A percentile compares a stretch with the other conserved stretches of the same genome.
phyloP scores from a whole-genome alignment of 2,329 filamentous ascomycete species.

The Camillea tinctor region DNA sequence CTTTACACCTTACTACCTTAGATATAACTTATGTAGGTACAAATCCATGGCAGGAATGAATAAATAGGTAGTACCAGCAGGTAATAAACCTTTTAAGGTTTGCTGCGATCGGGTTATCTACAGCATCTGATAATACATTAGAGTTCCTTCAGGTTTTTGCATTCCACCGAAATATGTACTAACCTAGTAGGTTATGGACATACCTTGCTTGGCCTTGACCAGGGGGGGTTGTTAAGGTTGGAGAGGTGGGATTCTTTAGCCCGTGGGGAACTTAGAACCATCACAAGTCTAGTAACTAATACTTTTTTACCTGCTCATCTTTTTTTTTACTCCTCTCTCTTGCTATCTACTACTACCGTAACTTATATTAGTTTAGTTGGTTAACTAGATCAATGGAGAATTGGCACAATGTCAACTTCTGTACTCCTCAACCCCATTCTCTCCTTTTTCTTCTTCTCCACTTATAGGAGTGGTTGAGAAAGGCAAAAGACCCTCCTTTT shows the following conservation, averaged over 20 bases:
- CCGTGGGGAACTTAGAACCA: background rate
- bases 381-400: no score
- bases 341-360: constrained; percentile 6
- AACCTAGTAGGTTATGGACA: background rate
- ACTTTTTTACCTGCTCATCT: background rate
- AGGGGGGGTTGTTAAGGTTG: background rate
- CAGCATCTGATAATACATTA: background rate
- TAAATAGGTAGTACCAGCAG: no score
- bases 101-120: no score
- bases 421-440: constrained; percentile 11
- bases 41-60: no score
- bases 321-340: background rate
- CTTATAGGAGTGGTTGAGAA: constrained; percentile 9
- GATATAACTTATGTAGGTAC: no score
- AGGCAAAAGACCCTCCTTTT: constrained; percentile 6
- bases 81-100: no score
- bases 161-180: background rate
- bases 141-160: background rate
- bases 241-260: background rate
- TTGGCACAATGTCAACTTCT: constrained; percentile 11
- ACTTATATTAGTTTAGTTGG: constrained; percentile 1
- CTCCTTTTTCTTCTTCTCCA: constrained; percentile 14
- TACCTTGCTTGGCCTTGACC: background rate
- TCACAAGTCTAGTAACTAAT: background rate
- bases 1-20: no score